Evolutionary conservation across 2,329 filamentous ascomycete species (phyloP), one percentile per base, ranked within the genome.

Genomic region (Amesomyces nigricolor): DNA sequence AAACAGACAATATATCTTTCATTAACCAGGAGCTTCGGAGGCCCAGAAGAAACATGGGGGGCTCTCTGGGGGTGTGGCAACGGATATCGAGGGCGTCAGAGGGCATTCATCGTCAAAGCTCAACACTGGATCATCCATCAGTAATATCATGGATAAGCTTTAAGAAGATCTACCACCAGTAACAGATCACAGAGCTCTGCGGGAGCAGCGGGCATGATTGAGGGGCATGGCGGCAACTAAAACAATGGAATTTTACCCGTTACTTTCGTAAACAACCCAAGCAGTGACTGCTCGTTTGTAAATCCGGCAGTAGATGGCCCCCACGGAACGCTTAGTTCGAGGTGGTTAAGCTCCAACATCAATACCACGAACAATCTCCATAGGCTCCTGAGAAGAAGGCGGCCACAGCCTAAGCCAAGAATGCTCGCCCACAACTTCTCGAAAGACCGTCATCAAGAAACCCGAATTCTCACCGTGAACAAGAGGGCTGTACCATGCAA

Each of bases 1-100:
- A 38, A 47, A 19, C 47, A 11, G 46, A 39, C 52, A 58, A 58
- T 58, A 38, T 58, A 58, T 51, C 35, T 37, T 49, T 52, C 35
- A 58, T 58, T 58, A 54, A 14, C 37, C 42, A 11, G 32, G 44
- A 14, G 16, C 43, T 48, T 42, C 5, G 13, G 46, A 22, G 22
- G 44, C 16, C 5, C 45, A 32, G 38, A 3, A 40, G 4, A 10
- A n/a, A 10, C 39, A 22, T 30, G 51, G 30, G 8, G 10, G 32
- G 29, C 16, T 4, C 29, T 30, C 19, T 32, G 22, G 22, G 14
- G 8, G 17, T 8, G 26, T 46, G 22, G 22, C 4, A 26, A 26
- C 2, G 4, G 22, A 26, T 26, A 3, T 26, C 22, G 22, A 2
- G 22, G 22, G 22, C 4, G 22, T 26, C 2, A 26, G 22, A 26